Percentiles rank a stretch among this genome's conserved stretches.
Evolutionary conservation across 179 eudicot species (phyloP).

Genomic region (Beta corolliflora): DNA sequence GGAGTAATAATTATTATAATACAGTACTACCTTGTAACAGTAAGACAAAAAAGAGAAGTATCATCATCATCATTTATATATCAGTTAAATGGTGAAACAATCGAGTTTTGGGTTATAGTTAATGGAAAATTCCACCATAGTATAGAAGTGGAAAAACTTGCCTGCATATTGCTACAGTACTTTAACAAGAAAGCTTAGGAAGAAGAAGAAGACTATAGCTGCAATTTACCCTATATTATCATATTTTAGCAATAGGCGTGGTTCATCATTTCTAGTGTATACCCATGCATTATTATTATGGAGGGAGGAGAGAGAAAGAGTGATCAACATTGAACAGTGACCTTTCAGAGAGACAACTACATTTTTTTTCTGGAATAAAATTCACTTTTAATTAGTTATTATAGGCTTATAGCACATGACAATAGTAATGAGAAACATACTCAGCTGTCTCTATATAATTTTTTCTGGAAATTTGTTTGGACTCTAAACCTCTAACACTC

Average conservation of each 20-base stretch:
- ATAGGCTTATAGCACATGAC: too few species aligned
- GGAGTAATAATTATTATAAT: background rate
- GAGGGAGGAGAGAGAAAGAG: background rate
- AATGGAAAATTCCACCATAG: background rate
- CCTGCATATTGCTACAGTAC: background rate
- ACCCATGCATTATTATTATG: constrained; percentile 3
- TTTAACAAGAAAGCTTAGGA: background rate
- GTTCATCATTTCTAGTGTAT: background rate
- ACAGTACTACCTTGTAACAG: background rate
- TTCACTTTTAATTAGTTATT: background rate
- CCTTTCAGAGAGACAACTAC: background rate
- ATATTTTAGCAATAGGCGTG: background rate
- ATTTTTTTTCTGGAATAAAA: background rate
- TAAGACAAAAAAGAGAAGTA: background rate
- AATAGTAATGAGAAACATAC: background rate
- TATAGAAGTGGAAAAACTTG: background rate
- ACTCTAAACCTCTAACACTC: background rate
- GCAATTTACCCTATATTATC: background rate
- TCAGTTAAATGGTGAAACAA: constrained; percentile 5
- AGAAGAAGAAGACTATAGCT: background rate
- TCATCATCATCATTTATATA: background rate
- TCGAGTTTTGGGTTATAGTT: background rate
- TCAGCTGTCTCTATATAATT: background rate
- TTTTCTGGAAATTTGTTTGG: background rate
- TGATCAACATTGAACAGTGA: constrained; percentile 2